Evolutionary conservation across 768 basidiomycete genomes (phyloP).

Genomic region (Amanita jacksonii): DNA sequence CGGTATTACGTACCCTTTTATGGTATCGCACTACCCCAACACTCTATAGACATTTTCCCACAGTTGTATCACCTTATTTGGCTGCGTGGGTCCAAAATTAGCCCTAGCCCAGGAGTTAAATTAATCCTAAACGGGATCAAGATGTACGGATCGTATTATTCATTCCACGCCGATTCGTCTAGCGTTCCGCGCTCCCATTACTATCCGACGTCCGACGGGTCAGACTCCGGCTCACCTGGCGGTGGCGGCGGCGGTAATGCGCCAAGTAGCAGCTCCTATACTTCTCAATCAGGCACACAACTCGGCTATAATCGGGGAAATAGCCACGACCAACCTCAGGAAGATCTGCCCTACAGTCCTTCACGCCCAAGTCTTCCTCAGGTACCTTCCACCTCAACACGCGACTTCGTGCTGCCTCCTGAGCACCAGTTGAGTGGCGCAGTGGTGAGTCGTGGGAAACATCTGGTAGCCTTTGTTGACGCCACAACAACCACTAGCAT

Average conservation of each 20-base stretch:
- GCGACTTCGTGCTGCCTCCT: not conserved
- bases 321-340: slow-evolving; percentile 1
- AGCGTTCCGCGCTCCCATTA: not conserved
- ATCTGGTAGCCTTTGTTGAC: not conserved
- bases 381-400: not conserved
- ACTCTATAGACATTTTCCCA: not conserved
- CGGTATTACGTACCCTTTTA: not conserved
- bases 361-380: not conserved
- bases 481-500: not conserved
- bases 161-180: not conserved
- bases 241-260: slow-evolving; percentile 2
- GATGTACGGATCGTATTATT: not conserved
- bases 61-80: not conserved
- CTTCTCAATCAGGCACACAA: not conserved
- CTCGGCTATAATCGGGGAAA: not conserved
- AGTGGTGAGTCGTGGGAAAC: slow-evolving; percentile 4
- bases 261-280: not conserved
- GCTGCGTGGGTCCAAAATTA: not conserved
- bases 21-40: not conserved
- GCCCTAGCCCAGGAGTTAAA: no score
- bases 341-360: slow-evolving; percentile 4
- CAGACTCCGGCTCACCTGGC: not conserved
- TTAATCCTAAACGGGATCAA: no score
- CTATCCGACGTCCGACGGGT: not conserved
- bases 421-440: not conserved